Conservation (phyloP, 164 flowering plant species). For the Stephania yunnanensis region DNA sequence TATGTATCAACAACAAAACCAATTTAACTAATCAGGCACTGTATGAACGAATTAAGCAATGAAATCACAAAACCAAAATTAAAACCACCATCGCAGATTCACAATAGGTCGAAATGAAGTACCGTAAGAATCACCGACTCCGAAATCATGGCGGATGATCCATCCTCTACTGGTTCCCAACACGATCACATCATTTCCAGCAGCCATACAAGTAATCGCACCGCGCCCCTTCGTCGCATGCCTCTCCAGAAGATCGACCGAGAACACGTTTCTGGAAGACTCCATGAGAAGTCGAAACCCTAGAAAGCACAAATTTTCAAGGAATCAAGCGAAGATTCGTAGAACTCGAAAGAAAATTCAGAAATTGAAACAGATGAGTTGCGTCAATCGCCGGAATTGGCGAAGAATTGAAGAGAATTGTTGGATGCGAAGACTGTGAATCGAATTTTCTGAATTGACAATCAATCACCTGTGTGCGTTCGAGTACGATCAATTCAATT, state of each 20-base stretch:
- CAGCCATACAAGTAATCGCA: conserved; percentile 85
- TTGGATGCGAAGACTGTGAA: no score
- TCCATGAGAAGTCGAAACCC: conserved; percentile 39
- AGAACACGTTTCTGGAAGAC: conserved; percentile 55
- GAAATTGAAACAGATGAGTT: background rate
- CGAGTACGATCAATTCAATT: no score
- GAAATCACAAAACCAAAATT: background rate
- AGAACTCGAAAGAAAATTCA: background rate
- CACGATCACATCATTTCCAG: conserved; percentile 92
- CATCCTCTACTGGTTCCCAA: conserved; percentile 95
- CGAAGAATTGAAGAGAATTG: background rate
- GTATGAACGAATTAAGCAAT: background rate
- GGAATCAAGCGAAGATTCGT: background rate
- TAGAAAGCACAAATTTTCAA: background rate
- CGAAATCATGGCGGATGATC: conserved; percentile 89
- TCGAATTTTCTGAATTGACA: no score
- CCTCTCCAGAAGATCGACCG: conserved; percentile 86
- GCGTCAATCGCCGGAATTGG: background rate
- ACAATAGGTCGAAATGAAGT: background rate
- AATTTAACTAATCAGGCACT: background rate
- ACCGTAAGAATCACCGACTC: conserved; percentile 90
- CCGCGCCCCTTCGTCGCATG: conserved; percentile 88
- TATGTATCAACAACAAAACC: background rate
- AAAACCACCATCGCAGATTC: background rate
- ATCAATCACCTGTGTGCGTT: no score